Base-by-base conservation (phyloP, 2,329 filamentous ascomycete genomes). In the Parascedosporium putredinis region DNA sequence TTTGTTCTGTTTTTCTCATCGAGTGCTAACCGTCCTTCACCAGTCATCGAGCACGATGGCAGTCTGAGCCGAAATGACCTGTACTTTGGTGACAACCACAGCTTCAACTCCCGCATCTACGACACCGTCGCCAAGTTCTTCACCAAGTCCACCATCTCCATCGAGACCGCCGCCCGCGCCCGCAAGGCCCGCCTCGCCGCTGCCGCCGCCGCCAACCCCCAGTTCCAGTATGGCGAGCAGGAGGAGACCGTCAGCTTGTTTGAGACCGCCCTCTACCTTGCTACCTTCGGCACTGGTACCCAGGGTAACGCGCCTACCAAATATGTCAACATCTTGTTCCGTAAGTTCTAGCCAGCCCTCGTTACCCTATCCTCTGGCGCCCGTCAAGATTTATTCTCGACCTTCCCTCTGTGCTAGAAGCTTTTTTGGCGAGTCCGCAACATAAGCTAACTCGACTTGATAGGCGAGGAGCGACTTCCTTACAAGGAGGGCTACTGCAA, bases 1-100 rank as follows among this genome's bases (percentile, higher is more conserved):
- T n/a, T n/a, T n/a, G n/a, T n/a, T n/a, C n/a, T n/a, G n/a, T n/a
- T n/a, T n/a, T n/a, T n/a, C 12, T 31, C 27, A 31, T 7, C 12
- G 7, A 31, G 12, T 31, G 6, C 14, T 23, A 33, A 20, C 6
- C 12, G n/a, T 29, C 43, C 40, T 9, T 8, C 3, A n/a, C n/a
- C 27, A 63, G 60, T 63, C n/a, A 62, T 66, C 49, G 63, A 66
- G 46, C 62, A 64, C 51, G 63, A 66, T 49, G 62, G 61, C 34
- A 61, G 58, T 31, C 53, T 66, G 1, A 60, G 55, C 52, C 57
- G 63, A 34, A 56, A 57, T 43, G 62, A 65, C 49, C 23, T 57
- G 33, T 53, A 54, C 49, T 59, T 59, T 18, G 62, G 61, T 27
- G 57, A 64, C 50, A 62, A 62, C 53, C 55, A 60, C 47, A 57